These are phyloP conservation scores for Pleurotus tuoliensis DNA, from an alignment of 768 basidiomycete species.

Conservation along the genomic window DNA sequence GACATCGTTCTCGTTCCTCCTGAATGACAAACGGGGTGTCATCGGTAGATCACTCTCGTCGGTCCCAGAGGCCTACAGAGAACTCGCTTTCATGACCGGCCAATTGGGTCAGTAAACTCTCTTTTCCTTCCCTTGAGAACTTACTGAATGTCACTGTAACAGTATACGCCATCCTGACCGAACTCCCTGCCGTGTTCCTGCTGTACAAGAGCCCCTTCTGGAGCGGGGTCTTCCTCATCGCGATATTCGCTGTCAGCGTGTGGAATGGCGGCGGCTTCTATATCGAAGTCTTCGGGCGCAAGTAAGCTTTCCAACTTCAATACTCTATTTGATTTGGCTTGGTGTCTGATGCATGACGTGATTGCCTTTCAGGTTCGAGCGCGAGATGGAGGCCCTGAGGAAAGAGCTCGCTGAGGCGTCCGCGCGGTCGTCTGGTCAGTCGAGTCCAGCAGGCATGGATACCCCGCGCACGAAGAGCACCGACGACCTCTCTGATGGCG, in stretches of 20 bases:
- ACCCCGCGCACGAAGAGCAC: conserved; percentile 25
- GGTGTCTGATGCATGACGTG: conserved; percentile 11
- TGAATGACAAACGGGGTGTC: conserved; percentile 82
- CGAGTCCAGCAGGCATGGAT: conserved; percentile 36
- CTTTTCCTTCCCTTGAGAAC: conserved; percentile 6
- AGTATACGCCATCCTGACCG: conserved; percentile 86
- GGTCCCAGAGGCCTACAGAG: conserved; percentile 59
- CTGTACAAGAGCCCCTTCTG: conserved; percentile 78
- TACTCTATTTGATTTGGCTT: background rate
- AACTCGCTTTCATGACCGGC: conserved; percentile 75
- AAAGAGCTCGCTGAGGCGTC: conserved; percentile 81
- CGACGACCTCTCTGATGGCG: conserved; percentile 36
- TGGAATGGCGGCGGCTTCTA: conserved; percentile 98
- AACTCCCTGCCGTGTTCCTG: conserved; percentile 78
- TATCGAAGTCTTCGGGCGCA: conserved; percentile 95
- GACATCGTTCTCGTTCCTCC: conserved; percentile 84
- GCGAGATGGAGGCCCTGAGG: conserved; percentile 84
- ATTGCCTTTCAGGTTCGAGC: conserved; percentile 66
- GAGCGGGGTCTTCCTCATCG: conserved; percentile 73
- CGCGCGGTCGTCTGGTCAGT: conserved; percentile 43
- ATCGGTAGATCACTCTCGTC: conserved; percentile 71
- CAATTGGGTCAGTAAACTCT: conserved; percentile 58
- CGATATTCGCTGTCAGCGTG: conserved; percentile 81
- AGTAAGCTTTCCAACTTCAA: conserved; percentile 43
- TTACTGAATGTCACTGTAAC: conserved; percentile 2